These are phyloP conservation scores for Candida nanaspora DNA, from an alignment of 805 yeast genomes.

Conservation along the genomic window DNA sequence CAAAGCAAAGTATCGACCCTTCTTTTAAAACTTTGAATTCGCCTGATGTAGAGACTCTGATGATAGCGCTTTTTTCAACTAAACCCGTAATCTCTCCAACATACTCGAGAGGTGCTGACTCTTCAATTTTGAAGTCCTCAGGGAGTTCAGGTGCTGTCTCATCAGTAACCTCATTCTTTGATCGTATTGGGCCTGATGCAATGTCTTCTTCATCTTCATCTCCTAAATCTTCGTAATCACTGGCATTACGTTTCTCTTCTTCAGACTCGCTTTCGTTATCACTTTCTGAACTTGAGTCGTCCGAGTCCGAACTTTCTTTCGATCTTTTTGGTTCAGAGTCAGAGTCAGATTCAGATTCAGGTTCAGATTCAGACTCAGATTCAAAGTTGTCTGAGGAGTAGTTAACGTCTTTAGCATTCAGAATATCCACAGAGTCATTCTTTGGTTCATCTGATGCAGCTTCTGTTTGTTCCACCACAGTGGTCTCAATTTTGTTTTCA, in stretches of 20 bases:
- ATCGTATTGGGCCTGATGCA: constrained; percentile 58
- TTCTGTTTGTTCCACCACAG: not conserved
- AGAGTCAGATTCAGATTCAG: constrained; percentile 13
- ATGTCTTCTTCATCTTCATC: constrained; percentile 33
- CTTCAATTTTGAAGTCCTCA: constrained; percentile 50
- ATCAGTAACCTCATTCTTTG: constrained; percentile 70
- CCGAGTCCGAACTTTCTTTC: constrained; percentile 12
- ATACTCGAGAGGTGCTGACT: constrained; percentile 57
- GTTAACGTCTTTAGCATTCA: constrained; percentile 8
- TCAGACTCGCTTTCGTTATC: constrained; percentile 13
- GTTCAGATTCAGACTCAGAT: constrained; percentile 14
- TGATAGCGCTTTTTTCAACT: constrained; percentile 65
- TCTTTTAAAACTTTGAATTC: constrained; percentile 80
- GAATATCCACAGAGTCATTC: not conserved
- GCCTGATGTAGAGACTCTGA: constrained; percentile 71
- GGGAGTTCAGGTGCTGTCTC: constrained; percentile 67
- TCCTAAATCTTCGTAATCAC: constrained; percentile 9
- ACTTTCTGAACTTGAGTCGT: constrained; percentile 24
- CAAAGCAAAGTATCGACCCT: constrained; percentile 71
- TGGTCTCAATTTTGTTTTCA: not conserved
- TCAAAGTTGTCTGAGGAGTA: constrained; percentile 2
- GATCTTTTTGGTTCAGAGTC: constrained; percentile 17
- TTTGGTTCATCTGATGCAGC: not conserved
- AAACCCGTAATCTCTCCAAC: constrained; percentile 64
- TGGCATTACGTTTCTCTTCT: constrained; percentile 15